A percentile compares a stretch with the other conserved stretches of the same genome.
Evolutionary conservation across 1,284 basidiomycete species (phyloP).

Genomic region (Laetiporus sulphureus): DNA sequence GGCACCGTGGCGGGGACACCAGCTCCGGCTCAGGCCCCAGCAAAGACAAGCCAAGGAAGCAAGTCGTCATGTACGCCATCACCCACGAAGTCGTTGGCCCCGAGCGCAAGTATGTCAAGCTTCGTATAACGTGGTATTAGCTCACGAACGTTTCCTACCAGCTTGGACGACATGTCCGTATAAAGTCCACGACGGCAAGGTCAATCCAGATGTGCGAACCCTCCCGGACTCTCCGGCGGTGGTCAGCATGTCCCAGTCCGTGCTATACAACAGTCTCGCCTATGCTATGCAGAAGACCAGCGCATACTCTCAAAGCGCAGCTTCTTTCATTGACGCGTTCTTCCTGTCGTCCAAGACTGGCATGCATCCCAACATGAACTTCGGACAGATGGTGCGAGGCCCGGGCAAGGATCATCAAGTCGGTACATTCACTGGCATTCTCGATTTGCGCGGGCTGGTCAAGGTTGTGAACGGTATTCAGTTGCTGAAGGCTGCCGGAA

Average conservation of each 20-base stretch:
- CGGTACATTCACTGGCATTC: constrained; percentile 54
- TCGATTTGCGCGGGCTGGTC: constrained; percentile 57
- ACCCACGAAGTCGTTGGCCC: constrained; percentile 30
- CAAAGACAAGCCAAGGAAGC: constrained; percentile 16
- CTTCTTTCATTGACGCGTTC: constrained; percentile 45
- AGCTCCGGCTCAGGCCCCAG: constrained; percentile 24
- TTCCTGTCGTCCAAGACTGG: constrained; percentile 51
- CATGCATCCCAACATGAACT: constrained; percentile 68
- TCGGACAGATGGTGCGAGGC: constrained; percentile 59
- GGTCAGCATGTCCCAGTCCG: constrained; percentile 48
- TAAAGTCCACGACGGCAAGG: constrained; percentile 50
- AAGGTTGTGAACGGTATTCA: constrained; percentile 56
- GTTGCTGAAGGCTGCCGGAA: constrained; percentile 43
- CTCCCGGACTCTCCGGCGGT: constrained; percentile 51
- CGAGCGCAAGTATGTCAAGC: constrained; percentile 20
- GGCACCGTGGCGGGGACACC: constrained; percentile 19
- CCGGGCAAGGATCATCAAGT: constrained; percentile 40
- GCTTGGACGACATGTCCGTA: constrained; percentile 65
- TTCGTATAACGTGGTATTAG: background rate
- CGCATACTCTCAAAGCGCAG: constrained; percentile 33
- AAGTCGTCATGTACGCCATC: constrained; percentile 29
- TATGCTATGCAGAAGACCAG: constrained; percentile 40
- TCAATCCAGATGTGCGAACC: constrained; percentile 58
- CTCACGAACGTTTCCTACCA: constrained; percentile 15
- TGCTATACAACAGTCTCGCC: constrained; percentile 56